Evolutionary conservation across 2,329 filamentous ascomycete genomes (phyloP).

Genomic region (Venturia asperata): DNA sequence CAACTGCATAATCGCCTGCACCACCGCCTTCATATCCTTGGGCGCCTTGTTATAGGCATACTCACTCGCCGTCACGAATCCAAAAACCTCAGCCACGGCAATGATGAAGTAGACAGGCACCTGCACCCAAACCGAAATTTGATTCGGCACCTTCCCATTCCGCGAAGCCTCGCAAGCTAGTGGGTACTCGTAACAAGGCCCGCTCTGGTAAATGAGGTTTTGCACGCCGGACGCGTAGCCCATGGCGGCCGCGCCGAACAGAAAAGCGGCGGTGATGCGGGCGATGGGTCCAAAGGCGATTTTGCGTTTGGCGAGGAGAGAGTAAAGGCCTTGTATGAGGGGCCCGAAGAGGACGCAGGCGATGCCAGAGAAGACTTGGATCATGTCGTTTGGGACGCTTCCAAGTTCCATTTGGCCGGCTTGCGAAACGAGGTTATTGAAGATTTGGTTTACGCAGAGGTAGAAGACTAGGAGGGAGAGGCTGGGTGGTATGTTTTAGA

Average conservation of each 20-base stretch:
- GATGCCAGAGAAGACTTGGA: conserved; percentile 29
- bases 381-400: conserved; percentile 32
- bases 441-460: conserved; percentile 35
- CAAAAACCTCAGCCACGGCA: conserved; percentile 39
- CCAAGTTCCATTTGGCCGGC: conserved; percentile 31
- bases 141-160: conserved; percentile 24
- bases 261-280: conserved; percentile 30
- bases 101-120: conserved; percentile 36
- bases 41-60: conserved; percentile 40
- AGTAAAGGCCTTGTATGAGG: conserved; percentile 28
- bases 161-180: conserved; percentile 26
- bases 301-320: conserved; percentile 26
- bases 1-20: conserved; percentile 32
- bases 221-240: conserved; percentile 29
- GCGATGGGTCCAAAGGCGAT: conserved; percentile 29
- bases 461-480: conserved; percentile 32
- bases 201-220: conserved; percentile 28
- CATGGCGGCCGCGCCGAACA: conserved; percentile 28
- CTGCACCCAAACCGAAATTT: conserved; percentile 37
- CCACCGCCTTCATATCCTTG: conserved; percentile 35
- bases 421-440: conserved; percentile 34
- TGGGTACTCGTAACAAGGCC: conserved; percentile 33
- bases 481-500: conserved; percentile 15
- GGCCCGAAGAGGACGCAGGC: conserved; percentile 31
- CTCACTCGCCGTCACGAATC: conserved; percentile 37